Conservation (phyloP, 495 filamentous ascomycete genomes). For the Bathelium albidoporum region DNA sequence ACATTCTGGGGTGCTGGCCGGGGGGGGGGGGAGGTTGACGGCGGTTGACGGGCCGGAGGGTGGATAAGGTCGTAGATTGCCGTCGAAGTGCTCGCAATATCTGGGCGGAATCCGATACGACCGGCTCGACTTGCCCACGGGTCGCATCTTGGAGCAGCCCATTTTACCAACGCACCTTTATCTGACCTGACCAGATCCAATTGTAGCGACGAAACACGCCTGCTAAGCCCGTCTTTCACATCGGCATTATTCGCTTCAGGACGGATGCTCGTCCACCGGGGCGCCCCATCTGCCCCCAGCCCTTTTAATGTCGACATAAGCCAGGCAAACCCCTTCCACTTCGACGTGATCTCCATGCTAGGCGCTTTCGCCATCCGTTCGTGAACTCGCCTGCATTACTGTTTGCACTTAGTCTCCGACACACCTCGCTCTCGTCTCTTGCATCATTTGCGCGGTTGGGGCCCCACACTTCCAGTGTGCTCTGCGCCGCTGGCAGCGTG, state of each 20-base stretch:
- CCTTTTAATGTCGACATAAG: neutral
- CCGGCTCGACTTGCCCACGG: neutral
- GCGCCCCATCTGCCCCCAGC: neutral
- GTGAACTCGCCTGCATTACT: conserved; percentile 2
- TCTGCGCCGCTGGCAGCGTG: neutral
- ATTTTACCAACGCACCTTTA: neutral
- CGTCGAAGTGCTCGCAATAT: neutral
- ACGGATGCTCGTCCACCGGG: neutral
- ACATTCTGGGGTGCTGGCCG: neutral
- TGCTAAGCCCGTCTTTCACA: neutral
- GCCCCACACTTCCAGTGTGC: neutral
- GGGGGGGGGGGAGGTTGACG: neutral
- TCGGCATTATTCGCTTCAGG: conserved; percentile 1
- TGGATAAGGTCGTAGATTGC: neutral
- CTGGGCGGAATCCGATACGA: conserved; percentile 4
- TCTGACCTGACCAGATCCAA: neutral
- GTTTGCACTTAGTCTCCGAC: neutral
- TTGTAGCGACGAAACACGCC: conserved; percentile 3
- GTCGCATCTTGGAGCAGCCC: neutral
- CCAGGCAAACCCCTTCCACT: neutral
- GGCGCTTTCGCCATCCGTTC: conserved; percentile 5
- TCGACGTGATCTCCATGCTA: neutral
- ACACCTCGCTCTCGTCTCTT: neutral
- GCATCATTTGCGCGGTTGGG: neutral
- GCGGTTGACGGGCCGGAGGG: neutral